Conservation (phyloP, 1,284 basidiomycete species). For the Phellopilus nigrolimitatus region DNA sequence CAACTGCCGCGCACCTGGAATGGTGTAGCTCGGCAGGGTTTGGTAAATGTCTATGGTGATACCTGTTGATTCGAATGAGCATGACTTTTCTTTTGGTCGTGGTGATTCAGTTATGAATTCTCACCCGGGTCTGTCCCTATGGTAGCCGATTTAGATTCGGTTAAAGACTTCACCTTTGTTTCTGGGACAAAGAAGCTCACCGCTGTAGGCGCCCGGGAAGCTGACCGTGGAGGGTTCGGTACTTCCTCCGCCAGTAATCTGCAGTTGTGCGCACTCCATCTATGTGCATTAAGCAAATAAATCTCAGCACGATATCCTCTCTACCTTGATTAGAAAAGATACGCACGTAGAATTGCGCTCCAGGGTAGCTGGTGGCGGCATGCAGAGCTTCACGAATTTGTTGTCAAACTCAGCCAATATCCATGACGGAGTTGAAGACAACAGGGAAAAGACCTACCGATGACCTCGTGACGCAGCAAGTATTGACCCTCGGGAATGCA, state of each 20-base stretch:
- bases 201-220: constrained; percentile 39
- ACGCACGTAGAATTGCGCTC: constrained; percentile 47
- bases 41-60: constrained; percentile 20
- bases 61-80: not conserved
- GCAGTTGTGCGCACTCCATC: constrained; percentile 51
- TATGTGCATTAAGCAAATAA: constrained; percentile 21
- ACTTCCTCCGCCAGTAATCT: constrained; percentile 47
- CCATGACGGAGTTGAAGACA: not conserved
- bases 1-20: constrained; percentile 8
- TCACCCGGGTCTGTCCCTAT: constrained; percentile 19
- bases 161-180: too few relatives aligned
- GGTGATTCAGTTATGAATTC: not conserved
- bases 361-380: constrained; percentile 40
- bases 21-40: constrained; percentile 12
- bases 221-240: constrained; percentile 42
- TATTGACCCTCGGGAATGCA: constrained; percentile 48
- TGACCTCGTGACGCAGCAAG: constrained; percentile 48
- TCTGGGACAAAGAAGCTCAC: too few relatives aligned
- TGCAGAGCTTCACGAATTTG: constrained; percentile 33
- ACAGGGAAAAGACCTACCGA: constrained; percentile 35
- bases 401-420: constrained; percentile 15
- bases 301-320: not conserved
- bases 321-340: constrained; percentile 1
- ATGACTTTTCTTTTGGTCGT: not conserved
- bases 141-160: too few relatives aligned